Evolutionary conservation across 371 early-diverging fungal genomes (phyloP).

Genomic region (Mucor saturninus): DNA sequence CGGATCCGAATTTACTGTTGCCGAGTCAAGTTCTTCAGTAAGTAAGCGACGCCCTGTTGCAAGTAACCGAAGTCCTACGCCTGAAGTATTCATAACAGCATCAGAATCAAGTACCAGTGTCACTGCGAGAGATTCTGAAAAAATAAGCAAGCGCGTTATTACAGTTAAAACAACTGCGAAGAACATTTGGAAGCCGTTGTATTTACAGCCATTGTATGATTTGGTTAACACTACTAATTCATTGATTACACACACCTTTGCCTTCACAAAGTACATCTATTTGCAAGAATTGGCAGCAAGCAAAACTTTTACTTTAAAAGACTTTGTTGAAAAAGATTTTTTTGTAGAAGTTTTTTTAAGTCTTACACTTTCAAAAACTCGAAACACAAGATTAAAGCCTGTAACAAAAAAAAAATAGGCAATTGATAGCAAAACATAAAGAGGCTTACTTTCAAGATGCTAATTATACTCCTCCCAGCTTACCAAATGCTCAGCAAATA

Average conservation of each 20-base stretch:
- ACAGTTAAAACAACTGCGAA: background rate
- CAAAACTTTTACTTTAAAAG: background rate
- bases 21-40: too few relatives aligned
- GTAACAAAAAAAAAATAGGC: background rate
- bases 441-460: background rate
- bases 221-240: background rate
- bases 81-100: too few relatives aligned
- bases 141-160: too few relatives aligned
- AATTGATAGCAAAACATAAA: slow-evolving; percentile 1
- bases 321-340: background rate
- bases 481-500: slow-evolving; percentile 2
- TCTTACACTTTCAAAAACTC: background rate
- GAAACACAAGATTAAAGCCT: background rate
- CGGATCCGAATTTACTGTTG: too few relatives aligned
- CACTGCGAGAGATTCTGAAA: too few relatives aligned
- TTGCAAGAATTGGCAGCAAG: background rate
- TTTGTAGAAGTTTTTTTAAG: slow-evolving; percentile 5
- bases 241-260: background rate
- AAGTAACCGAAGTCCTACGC: too few relatives aligned
- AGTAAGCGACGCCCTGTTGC: too few relatives aligned
- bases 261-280: too few relatives aligned
- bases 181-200: background rate
- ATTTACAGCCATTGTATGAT: background rate
- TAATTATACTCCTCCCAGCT: background rate
- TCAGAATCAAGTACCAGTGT: too few relatives aligned